phyloP scores from a whole-genome alignment of 2,329 filamentous ascomycete species.

The Colletotrichum limetticola region DNA sequence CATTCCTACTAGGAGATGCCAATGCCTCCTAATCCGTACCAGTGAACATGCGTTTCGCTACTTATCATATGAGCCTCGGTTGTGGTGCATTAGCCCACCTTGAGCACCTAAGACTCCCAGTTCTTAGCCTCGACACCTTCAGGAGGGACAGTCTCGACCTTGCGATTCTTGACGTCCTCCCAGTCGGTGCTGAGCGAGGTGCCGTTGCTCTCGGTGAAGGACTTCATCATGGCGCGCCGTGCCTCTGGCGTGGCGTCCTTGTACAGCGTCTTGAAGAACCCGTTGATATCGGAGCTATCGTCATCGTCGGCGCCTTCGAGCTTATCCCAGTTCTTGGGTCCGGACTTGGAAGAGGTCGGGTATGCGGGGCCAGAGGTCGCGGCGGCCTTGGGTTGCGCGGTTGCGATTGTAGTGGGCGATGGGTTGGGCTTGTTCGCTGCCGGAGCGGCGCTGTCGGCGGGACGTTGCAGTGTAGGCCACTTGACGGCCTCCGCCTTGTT shows the following conservation, averaged over 20 bases:
- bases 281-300: conserved; percentile 73
- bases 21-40: background rate
- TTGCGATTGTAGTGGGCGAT: conserved; percentile 7
- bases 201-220: conserved; percentile 92
- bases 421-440: background rate
- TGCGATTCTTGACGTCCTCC: conserved; percentile 79
- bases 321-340: conserved; percentile 93
- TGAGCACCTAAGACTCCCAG: conserved; percentile 56
- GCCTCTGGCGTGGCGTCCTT: conserved; percentile 81
- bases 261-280: conserved; percentile 93
- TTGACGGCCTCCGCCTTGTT: conserved; percentile 75
- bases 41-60: background rate
- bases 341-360: conserved; percentile 85
- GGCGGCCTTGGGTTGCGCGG: conserved; percentile 18
- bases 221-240: conserved; percentile 96
- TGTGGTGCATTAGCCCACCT: too few species aligned
- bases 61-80: background rate
- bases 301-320: conserved; percentile 65
- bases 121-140: conserved; percentile 82
- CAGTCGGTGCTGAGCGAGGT: conserved; percentile 94
- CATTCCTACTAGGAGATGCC: background rate
- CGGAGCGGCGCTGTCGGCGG: conserved; percentile 12
- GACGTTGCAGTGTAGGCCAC: conserved; percentile 62
- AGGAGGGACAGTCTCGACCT: conserved; percentile 78
- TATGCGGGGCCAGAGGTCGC: conserved; percentile 66